Evolutionary conservation across 75 land plant species (phyloP).

Genomic region (Sequoiadendron giganteum): DNA sequence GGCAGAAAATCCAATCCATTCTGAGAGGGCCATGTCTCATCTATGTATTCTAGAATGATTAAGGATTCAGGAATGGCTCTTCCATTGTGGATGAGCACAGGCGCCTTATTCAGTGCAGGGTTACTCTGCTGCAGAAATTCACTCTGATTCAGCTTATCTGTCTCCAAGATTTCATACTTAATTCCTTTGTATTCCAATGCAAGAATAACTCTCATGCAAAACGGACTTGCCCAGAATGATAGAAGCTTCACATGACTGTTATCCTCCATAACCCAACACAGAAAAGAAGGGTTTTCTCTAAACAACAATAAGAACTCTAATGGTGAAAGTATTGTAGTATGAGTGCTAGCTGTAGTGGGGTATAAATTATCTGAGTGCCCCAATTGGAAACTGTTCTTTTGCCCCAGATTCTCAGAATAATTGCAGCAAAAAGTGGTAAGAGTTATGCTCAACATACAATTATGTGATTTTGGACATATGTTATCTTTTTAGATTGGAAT

Average conservation of each 20-base stretch:
- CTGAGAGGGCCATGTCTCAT: conserved; percentile 26
- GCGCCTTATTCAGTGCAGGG: conserved; percentile 19
- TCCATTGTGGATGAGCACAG: conserved; percentile 34
- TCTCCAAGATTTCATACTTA: conserved; percentile 16
- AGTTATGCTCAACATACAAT: neutral
- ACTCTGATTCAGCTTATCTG: neutral
- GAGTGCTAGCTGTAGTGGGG: neutral
- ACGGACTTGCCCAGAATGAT: conserved; percentile 26
- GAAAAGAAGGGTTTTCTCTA: neutral
- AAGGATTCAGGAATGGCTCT: conserved; percentile 23
- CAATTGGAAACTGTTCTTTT: neutral
- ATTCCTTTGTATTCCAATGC: conserved; percentile 22
- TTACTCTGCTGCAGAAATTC: conserved; percentile 19
- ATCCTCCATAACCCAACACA: conserved; percentile 3
- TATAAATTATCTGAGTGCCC: neutral
- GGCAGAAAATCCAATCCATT: conserved; percentile 9
- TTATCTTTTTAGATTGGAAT: neutral
- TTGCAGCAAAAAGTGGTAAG: neutral
- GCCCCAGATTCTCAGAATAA: neutral
- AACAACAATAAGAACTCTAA: neutral
- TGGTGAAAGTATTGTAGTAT: neutral
- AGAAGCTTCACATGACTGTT: conserved; percentile 6
- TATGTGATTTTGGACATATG: neutral
- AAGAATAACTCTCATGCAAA: conserved; percentile 24
- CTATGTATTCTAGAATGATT: conserved; percentile 25